These are phyloP conservation scores for Phytophthora macrochlamydospora DNA, from an alignment of 352 stramenopile species.

Conservation along the genomic window DNA sequence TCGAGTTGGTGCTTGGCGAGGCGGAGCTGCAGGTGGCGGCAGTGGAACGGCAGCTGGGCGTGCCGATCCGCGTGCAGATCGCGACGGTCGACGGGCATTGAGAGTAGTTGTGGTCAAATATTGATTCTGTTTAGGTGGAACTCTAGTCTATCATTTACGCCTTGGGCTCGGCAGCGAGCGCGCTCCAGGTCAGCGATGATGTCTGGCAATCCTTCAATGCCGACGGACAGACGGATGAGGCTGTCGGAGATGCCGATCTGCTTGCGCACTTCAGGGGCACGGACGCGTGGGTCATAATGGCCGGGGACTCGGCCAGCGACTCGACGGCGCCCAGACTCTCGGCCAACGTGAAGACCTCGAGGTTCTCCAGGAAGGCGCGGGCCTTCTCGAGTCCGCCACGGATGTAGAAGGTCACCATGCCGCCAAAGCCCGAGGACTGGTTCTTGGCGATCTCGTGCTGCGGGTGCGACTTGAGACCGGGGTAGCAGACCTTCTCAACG, in stretches of 20 bases:
- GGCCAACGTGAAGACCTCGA: constrained; percentile 94
- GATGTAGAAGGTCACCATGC: constrained; percentile 95
- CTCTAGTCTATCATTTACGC: constrained; percentile 29
- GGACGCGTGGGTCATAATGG: constrained; percentile 95
- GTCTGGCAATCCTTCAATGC: constrained; percentile 93
- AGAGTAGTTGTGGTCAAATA: background rate
- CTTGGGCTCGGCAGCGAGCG: constrained; percentile 56
- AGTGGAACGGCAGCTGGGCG: constrained; percentile 48
- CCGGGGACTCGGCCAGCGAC: constrained; percentile 94
- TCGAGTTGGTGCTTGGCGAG: constrained; percentile 42
- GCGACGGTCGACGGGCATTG: constrained; percentile 35
- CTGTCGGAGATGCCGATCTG: constrained; percentile 92
- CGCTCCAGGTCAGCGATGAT: constrained; percentile 90
- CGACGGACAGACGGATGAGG: constrained; percentile 93
- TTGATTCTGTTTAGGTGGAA: constrained; percentile 5
- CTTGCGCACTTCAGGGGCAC: constrained; percentile 89
- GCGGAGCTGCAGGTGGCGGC: constrained; percentile 48
- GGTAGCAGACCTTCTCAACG: constrained; percentile 94
- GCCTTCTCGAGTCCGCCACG: constrained; percentile 82
- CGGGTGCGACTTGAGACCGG: constrained; percentile 88
- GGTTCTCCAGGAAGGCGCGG: constrained; percentile 92
- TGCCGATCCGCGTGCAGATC: constrained; percentile 51
- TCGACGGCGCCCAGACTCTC: constrained; percentile 95
- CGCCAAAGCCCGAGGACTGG: constrained; percentile 73
- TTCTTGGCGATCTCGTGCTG: constrained; percentile 90